These are phyloP conservation scores for Hortiboletus flavorubellus DNA, from an alignment of 768 basidiomycete genomes.

Conservation along the genomic window DNA sequence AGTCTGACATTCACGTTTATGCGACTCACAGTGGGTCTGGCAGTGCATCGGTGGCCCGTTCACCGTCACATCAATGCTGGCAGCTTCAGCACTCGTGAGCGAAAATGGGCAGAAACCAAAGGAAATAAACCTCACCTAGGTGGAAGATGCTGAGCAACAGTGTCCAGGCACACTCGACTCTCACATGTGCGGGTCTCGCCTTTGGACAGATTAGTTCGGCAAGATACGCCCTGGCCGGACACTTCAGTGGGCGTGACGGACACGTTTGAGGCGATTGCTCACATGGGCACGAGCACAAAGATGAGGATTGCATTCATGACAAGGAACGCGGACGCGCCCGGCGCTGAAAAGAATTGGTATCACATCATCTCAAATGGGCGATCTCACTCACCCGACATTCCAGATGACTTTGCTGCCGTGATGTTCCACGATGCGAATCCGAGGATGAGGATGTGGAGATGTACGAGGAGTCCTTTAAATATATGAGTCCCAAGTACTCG, in stretches of 20 bases:
- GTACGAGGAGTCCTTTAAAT: slow-evolving; percentile 39
- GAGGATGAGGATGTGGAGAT: slow-evolving; percentile 49
- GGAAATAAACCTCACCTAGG: slow-evolving; percentile 39
- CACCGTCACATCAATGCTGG: slow-evolving; percentile 46
- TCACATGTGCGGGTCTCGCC: slow-evolving; percentile 40
- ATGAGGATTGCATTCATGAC: slow-evolving; percentile 43
- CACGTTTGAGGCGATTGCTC: slow-evolving; percentile 10
- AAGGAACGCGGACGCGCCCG: slow-evolving; percentile 47
- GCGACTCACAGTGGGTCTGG: slow-evolving; percentile 32
- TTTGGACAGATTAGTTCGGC: slow-evolving; percentile 36
- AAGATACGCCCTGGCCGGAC: slow-evolving; percentile 26
- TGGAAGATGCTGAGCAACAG: slow-evolving; percentile 46
- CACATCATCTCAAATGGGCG: neutral
- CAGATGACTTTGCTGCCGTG: slow-evolving; percentile 34
- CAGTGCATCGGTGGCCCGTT: slow-evolving; percentile 41
- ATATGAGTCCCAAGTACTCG: slow-evolving; percentile 1
- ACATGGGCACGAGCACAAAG: slow-evolving; percentile 32
- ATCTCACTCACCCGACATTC: slow-evolving; percentile 35
- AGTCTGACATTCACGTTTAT: neutral
- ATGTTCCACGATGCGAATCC: slow-evolving; percentile 61
- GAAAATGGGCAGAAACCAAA: neutral
- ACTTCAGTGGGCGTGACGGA: neutral
- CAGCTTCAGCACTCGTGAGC: slow-evolving; percentile 34
- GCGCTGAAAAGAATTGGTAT: slow-evolving; percentile 30
- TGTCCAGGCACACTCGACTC: slow-evolving; percentile 58